phyloP scores from a whole-genome alignment of 2,329 filamentous ascomycete species.

The Penicillium sp. region DNA sequence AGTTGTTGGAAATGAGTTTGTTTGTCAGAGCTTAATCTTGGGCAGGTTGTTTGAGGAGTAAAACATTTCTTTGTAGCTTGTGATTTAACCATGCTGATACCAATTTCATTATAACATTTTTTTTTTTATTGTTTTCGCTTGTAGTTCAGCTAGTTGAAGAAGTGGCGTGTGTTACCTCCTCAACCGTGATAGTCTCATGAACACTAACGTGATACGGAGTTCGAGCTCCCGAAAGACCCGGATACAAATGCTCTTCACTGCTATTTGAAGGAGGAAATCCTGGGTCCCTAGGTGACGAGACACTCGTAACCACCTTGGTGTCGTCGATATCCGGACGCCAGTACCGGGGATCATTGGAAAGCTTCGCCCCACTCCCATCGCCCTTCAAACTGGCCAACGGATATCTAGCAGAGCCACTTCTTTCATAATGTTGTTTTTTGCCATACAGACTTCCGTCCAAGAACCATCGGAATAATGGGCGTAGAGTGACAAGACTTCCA shows the following conservation, averaged over 20 bases:
- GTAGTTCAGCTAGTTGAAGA: neutral
- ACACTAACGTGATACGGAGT: neutral
- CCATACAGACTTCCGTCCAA: slow-evolving; percentile 1
- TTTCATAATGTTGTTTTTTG: neutral
- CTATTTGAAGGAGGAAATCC: neutral
- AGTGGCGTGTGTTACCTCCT: neutral
- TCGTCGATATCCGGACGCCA: neutral
- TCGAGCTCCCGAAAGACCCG: neutral
- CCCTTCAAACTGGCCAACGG: neutral
- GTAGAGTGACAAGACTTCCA: slow-evolving; percentile 47
- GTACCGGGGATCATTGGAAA: neutral
- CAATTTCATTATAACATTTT: slow-evolving; percentile 10
- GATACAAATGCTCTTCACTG: neutral
- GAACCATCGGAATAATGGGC: slow-evolving; percentile 41
- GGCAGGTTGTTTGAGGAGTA: slow-evolving; percentile 70
- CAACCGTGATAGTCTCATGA: neutral
- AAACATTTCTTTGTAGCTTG: slow-evolving; percentile 1
- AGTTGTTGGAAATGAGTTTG: slow-evolving; percentile 78
- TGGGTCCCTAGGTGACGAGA: neutral
- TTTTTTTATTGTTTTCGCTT: neutral
- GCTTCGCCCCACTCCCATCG: neutral
- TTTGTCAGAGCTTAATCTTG: slow-evolving; percentile 89
- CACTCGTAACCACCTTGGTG: neutral
- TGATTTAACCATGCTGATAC: slow-evolving; percentile 13
- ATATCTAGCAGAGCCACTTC: neutral